A percentile compares a stretch with the other conserved stretches of the same genome.
Conservation (phyloP, 1,139 yeast genomes). For the Trichomonascaceae sp. region DNA sequence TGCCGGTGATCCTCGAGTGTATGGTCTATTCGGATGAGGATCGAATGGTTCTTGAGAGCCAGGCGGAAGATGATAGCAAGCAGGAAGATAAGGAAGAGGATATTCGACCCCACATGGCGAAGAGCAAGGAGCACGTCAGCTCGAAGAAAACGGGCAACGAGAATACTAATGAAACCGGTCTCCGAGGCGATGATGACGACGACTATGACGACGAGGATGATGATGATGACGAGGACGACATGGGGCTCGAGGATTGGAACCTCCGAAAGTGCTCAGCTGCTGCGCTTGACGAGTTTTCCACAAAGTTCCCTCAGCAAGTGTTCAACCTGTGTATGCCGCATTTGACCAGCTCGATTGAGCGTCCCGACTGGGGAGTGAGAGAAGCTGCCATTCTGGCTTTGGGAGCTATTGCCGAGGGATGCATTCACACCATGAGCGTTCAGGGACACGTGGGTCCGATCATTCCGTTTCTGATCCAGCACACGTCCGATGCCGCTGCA, state of each 20-base stretch:
- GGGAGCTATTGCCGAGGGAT: conserved; percentile 91
- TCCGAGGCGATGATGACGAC: conserved; percentile 14
- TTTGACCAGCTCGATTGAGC: conserved; percentile 54
- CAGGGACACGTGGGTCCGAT: conserved; percentile 63
- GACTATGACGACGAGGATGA: conserved; percentile 36
- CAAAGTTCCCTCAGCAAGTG: conserved; percentile 54
- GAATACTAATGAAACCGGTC: conserved; percentile 6
- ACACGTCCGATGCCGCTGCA: conserved; percentile 63
- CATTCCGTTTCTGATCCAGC: conserved; percentile 73
- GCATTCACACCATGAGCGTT: conserved; percentile 39
- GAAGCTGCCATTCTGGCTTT: conserved; percentile 90
- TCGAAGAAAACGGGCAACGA: conserved; percentile 2
- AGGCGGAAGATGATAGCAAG: conserved; percentile 53
- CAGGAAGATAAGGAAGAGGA: conserved; percentile 83
- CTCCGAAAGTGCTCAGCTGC: conserved; percentile 91
- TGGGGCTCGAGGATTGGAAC: conserved; percentile 71
- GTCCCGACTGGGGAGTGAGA: conserved; percentile 72
- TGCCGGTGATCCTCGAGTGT: conserved; percentile 64
- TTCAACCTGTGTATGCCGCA: conserved; percentile 59
- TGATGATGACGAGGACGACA: conserved; percentile 50
- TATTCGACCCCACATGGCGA: conserved; percentile 64
- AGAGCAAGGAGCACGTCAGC: conserved; percentile 49
- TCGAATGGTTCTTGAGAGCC: conserved; percentile 46
- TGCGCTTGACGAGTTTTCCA: conserved; percentile 69
- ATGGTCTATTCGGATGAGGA: conserved; percentile 89